Base-by-base conservation (phyloP, 352 stramenopile species). In the Saprolegnia parasitica region DNA sequence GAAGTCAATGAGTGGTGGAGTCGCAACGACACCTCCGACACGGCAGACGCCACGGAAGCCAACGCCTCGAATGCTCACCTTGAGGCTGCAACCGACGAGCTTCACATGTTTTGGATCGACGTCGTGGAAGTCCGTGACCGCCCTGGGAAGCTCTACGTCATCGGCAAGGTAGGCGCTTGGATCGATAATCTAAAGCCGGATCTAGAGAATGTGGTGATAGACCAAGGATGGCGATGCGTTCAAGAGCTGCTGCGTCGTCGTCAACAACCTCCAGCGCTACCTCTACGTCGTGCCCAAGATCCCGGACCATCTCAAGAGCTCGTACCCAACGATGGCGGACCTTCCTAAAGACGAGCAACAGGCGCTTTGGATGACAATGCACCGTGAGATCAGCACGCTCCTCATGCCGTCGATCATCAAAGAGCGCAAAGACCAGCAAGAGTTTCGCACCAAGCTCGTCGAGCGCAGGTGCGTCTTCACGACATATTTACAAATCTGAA, bases 31-130 rank as follows among this genome's bases (percentile, higher is more conserved):
- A 75, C 73, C 29, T 37, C 74, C 0, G 72, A 76, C 15, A 66
- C 61, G 37, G 35, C 32, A 20, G 47, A 23, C n/a, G 32, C 58
- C 20, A 78, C 73, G 37, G 61, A 40, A 15, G 71, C 77, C 10
- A 63, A 64, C 39, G 74, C 75, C 11, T 47, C 64, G 0, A 79
- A 87, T 11, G 20, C 68, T 15, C 76, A 83, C 45, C 65, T 74
- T 20, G 72, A 77, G 0, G 74, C 63, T 0, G 73, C 86, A 11
- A 75, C 74, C 47, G 87, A 91, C 56, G 81, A 88, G 60, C 78
- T 99, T 20, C 87, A 95, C 72, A 90, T 99, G 78, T 99, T 96
- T 78, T 99, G 96, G 93, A 93, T 98, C 61, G 97, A 99, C 78
- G 94, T 95, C 0, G 86, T 94, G 21, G 98, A 99, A 87, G 87